These are phyloP conservation scores for Syncephalis fuscata DNA, from an alignment of 371 early-diverging fungal species.

Conservation along the genomic window DNA sequence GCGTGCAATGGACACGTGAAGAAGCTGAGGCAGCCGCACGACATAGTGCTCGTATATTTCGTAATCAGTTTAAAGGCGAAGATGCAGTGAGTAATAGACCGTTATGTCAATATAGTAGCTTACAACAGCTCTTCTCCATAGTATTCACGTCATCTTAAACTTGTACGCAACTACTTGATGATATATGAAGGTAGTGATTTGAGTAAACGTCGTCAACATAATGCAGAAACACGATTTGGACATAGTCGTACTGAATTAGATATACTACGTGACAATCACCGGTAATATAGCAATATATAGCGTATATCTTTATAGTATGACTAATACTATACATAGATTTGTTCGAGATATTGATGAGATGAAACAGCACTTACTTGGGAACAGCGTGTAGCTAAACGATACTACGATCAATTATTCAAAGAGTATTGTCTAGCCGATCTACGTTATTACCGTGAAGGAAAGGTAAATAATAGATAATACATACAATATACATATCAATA, in stretches of 20 bases:
- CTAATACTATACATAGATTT: constrained; percentile 21
- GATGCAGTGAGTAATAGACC: constrained; percentile 3
- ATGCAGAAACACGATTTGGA: neutral
- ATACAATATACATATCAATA: no score
- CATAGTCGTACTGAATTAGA: constrained; percentile 23
- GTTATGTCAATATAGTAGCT: neutral
- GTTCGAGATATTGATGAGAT: constrained; percentile 21
- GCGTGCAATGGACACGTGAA: no score
- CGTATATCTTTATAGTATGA: constrained; percentile 5
- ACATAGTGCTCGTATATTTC: neutral
- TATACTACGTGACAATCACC: constrained; percentile 39
- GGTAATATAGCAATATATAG: no score
- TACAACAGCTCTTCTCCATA: neutral
- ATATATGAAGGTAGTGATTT: neutral
- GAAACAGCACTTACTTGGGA: constrained; percentile 40
- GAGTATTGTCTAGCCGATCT: constrained; percentile 74
- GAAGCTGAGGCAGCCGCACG: no score
- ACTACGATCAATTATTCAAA: constrained; percentile 70
- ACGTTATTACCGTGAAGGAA: constrained; percentile 50
- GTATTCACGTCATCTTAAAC: constrained; percentile 5
- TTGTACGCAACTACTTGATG: constrained; percentile 4
- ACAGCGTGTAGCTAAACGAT: constrained; percentile 61
- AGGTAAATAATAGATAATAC: constrained; percentile 9
- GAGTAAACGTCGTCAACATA: neutral
- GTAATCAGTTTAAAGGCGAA: constrained; percentile 4